These are phyloP conservation scores for Geotrichum candidum DNA, from an alignment of 1,139 yeast species.

Conservation along the genomic window DNA sequence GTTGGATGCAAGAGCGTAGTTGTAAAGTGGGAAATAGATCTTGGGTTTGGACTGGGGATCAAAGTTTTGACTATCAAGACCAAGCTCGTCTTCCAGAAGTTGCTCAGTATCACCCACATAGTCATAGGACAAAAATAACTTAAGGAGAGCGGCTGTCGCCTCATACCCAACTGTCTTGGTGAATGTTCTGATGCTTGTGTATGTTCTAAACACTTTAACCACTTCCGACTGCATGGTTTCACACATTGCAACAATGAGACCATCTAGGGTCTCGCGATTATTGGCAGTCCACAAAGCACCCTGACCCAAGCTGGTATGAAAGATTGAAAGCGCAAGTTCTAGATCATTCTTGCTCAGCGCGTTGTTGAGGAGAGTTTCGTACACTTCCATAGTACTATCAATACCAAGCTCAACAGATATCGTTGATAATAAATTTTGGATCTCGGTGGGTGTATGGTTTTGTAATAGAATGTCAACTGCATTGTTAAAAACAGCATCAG, in stretches of 20 bases:
- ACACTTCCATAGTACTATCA: constrained; percentile 13
- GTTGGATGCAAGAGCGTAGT: constrained; percentile 41
- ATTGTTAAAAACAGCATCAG: constrained; percentile 13
- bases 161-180: constrained; percentile 38
- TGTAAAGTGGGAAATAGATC: constrained; percentile 42
- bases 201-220: constrained; percentile 27
- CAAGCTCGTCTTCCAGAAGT: constrained; percentile 54
- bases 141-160: constrained; percentile 46
- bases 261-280: constrained; percentile 32
- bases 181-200: constrained; percentile 38
- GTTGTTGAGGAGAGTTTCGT: constrained; percentile 10
- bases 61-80: constrained; percentile 36
- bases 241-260: constrained; percentile 31
- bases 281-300: constrained; percentile 44
- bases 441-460: constrained; percentile 1
- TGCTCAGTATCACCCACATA: constrained; percentile 55
- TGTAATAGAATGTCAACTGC: constrained; percentile 14
- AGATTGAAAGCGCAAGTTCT: constrained; percentile 33
- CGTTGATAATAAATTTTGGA: constrained; percentile 3
- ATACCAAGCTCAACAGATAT: constrained; percentile 9
- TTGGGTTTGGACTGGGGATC: constrained; percentile 28
- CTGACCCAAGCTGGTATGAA: constrained; percentile 35
- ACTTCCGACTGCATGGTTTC: constrained; percentile 27
- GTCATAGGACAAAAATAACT: constrained; percentile 44
- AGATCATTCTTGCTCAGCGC: constrained; percentile 21